Conservation (phyloP, 2,329 filamentous ascomycete species). For the Aspergillus phoenicis region DNA sequence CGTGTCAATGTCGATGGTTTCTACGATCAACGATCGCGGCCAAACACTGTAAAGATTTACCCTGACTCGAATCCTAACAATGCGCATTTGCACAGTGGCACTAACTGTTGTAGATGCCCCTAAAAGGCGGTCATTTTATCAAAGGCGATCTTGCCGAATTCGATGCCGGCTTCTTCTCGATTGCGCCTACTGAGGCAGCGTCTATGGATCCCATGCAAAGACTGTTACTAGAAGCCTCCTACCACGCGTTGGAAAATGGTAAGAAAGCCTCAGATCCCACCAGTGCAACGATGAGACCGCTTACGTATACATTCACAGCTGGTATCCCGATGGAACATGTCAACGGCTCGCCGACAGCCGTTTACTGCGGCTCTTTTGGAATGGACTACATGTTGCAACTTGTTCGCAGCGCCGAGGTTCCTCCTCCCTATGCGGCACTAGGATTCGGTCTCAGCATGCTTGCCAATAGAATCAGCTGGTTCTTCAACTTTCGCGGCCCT, state of each 20-base stretch:
- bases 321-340: background rate
- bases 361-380: background rate
- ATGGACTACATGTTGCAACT: background rate
- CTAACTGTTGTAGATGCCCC: too few relatives aligned
- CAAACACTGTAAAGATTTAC: too few relatives aligned
- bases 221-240: background rate
- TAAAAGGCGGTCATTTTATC: background rate
- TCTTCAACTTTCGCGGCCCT: background rate
- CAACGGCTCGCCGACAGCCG: background rate
- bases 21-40: too few relatives aligned
- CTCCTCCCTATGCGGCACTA: background rate
- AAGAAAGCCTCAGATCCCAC: background rate
- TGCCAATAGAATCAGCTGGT: background rate
- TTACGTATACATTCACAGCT: background rate
- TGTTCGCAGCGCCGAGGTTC: background rate
- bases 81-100: too few relatives aligned
- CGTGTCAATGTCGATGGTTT: too few relatives aligned
- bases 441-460: background rate
- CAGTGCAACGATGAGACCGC: background rate
- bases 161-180: background rate
- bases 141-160: background rate
- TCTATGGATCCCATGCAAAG: background rate
- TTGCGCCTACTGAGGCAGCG: background rate
- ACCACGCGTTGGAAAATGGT: constrained; percentile 1
- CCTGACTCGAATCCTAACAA: too few relatives aligned